phyloP scores from a whole-genome alignment of 805 yeast genomes.

The Yarrowia deformans region DNA sequence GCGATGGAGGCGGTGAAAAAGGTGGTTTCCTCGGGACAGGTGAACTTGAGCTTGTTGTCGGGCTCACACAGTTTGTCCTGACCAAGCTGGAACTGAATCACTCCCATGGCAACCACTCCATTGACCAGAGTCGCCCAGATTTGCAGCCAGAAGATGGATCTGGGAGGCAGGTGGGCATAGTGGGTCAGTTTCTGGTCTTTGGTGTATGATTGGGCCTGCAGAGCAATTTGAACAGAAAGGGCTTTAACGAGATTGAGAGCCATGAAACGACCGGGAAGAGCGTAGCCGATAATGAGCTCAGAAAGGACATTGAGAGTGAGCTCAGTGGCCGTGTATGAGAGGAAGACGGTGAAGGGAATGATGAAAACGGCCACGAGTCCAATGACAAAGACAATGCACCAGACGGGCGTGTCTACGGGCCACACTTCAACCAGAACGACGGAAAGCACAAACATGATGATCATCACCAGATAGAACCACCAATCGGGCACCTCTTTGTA shows the following conservation, averaged over 20 bases:
- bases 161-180: neutral
- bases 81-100: neutral
- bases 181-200: constrained; percentile 9
- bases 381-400: neutral
- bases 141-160: neutral
- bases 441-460: neutral
- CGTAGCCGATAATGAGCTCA: constrained; percentile 1
- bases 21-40: neutral
- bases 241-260: constrained; percentile 1
- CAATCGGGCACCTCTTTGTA: constrained; percentile 3
- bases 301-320: neutral
- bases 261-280: neutral
- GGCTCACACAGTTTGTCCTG: neutral
- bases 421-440: neutral
- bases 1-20: constrained; percentile 1
- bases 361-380: neutral
- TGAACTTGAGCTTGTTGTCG: neutral
- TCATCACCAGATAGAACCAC: neutral
- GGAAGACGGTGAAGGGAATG: neutral
- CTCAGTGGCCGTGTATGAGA: neutral
- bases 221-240: neutral
- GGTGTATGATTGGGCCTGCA: neutral
- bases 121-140: constrained; percentile 2
- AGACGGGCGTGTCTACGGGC: neutral
- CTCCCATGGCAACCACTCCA: neutral